Base-by-base conservation (phyloP, 2,329 filamentous ascomycete genomes). In the Penicillium paneum region DNA sequence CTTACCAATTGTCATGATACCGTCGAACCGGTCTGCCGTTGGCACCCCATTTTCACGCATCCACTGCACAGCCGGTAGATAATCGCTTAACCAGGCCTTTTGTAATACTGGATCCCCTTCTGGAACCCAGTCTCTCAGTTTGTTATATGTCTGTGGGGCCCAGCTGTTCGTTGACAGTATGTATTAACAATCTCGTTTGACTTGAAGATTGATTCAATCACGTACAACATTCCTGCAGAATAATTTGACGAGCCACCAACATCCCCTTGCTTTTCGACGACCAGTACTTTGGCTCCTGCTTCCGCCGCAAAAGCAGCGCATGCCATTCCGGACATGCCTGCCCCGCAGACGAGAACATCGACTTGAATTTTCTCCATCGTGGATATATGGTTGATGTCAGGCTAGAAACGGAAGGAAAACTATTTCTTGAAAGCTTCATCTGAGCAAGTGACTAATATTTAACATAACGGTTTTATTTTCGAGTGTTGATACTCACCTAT, bases 171-270 rank as follows among this genome's bases (percentile, higher is more conserved):
- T 34, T 21, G 35, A 17, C 12, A 21, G 19, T 12, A 11, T 24
- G 19, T 12, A 11, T 49, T 29, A 56, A 41, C 3, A 49, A 13
- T 0, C 17, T 8, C 4, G 2, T 32, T n/a, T 29, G 15, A 5
- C 8, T 6, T 0, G 21, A 17, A 34, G 31, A 29, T 12, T 3
- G 8, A 21, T 15, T 15, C 17, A 15, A 10, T 8, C n/a, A 59
- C 62, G 11, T 58, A 68, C 63, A 67, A 67, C 66, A 68, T 67
- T 36, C 66, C 65, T 0, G 64, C 66, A 10, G 64, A 67, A 38
- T 65, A 61, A 13, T 53, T 61, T 3, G 65, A 68, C 8, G 65
- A 67, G 6, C 66, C 64, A 1, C 66, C 65, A 4, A 67, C 39
- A 3, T 48, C 36, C 2, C 21, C n/a, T 44, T 67, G 66, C 29